These are phyloP conservation scores for Asparagopsis taxiformis DNA, from an alignment of 31 red algal genomes.

Conservation along the genomic window DNA sequence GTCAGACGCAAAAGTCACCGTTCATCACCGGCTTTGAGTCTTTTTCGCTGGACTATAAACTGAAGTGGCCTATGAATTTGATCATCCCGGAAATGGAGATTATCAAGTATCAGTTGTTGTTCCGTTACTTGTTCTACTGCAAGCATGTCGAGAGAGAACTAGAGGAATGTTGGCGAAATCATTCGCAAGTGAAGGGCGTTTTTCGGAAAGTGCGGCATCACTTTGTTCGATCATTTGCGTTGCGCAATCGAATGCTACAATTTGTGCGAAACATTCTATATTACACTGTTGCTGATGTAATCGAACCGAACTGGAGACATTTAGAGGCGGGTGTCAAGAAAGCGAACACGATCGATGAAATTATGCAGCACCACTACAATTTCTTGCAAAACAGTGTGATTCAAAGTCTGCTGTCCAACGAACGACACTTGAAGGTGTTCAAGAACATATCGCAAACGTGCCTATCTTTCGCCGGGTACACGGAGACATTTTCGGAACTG, in stretches of 20 bases:
- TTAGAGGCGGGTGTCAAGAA: constrained; percentile 16
- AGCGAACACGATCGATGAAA: constrained; percentile 48
- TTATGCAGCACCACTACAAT: constrained; percentile 17
- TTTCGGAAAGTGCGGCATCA: neutral
- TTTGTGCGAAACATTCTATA: constrained; percentile 57
- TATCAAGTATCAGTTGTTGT: constrained; percentile 65
- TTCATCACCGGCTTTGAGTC: constrained; percentile 43
- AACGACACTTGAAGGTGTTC: constrained; percentile 29
- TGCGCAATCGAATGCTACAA: constrained; percentile 60
- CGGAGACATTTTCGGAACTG: constrained; percentile 17
- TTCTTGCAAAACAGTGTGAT: constrained; percentile 30
- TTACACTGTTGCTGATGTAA: constrained; percentile 48
- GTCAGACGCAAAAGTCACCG: neutral
- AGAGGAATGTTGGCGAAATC: constrained; percentile 40
- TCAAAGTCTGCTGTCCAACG: constrained; percentile 42
- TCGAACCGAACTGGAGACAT: constrained; percentile 55
- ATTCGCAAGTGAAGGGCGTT: constrained; percentile 13
- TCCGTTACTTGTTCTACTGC: constrained; percentile 67
- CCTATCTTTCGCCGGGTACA: constrained; percentile 44
- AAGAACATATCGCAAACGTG: constrained; percentile 25
- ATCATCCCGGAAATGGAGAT: constrained; percentile 52
- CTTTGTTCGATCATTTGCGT: constrained; percentile 48
- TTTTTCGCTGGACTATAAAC: constrained; percentile 46
- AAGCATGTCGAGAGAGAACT: constrained; percentile 58
- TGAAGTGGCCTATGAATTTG: constrained; percentile 47